A percentile compares a stretch with the other conserved stretches of the same genome.
phyloP scores from a whole-genome alignment of 192 early-diverging fungal genomes.

The Piromyces finnis region DNA sequence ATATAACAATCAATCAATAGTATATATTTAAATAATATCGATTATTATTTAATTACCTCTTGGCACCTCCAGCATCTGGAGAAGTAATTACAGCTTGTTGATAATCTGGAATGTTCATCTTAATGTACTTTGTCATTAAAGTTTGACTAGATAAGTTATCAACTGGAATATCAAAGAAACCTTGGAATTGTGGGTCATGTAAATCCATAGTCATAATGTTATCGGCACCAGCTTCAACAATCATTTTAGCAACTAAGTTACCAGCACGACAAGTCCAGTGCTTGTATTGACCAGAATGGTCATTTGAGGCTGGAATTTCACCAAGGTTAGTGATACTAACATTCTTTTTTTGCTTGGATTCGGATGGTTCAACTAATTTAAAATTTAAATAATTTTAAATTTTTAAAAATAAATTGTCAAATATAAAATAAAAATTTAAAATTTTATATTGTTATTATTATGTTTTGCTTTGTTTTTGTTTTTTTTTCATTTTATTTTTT shows the following conservation, averaged over 20 bases:
- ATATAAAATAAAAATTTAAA: no score
- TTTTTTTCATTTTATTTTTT: no score
- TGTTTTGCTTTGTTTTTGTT: neutral
- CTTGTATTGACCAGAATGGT: conserved; percentile 29
- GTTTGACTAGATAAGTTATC: neutral
- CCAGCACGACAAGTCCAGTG: conserved; percentile 60
- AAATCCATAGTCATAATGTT: conserved; percentile 1
- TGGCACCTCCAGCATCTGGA: conserved; percentile 2
- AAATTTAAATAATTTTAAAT: no score
- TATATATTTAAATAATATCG: no score
- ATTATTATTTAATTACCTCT: neutral
- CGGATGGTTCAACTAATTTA: neutral
- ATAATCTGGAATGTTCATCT: neutral
- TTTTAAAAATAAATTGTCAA: no score
- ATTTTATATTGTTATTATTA: neutral
- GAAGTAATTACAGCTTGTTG: conserved; percentile 1
- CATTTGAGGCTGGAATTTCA: neutral
- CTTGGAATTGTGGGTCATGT: neutral
- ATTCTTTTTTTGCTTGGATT: neutral
- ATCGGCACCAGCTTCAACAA: neutral
- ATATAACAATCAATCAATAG: no score
- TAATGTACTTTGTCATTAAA: neutral
- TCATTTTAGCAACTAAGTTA: neutral
- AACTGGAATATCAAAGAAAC: neutral
- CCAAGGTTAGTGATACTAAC: neutral